phyloP scores from a whole-genome alignment of 179 eudicot genomes.

The Corrigiola litoralis region DNA sequence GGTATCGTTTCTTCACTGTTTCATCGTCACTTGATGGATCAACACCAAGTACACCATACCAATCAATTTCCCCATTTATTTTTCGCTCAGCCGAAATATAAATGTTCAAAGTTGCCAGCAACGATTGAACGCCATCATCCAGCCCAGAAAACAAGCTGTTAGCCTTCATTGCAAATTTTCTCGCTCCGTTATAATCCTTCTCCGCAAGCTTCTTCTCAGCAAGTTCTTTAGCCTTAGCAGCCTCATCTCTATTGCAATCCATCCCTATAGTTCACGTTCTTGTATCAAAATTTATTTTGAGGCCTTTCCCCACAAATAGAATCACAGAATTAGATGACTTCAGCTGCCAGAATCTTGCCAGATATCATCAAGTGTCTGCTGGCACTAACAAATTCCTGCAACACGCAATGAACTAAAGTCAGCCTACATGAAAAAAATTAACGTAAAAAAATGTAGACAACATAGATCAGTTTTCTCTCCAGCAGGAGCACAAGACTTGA shows the following conservation, averaged over 20 bases:
- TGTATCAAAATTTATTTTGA: neutral
- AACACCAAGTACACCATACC: conserved; percentile 86
- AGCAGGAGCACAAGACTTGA: neutral
- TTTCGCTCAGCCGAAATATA: conserved; percentile 74
- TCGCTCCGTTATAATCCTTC: conserved; percentile 68
- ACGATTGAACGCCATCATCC: conserved; percentile 71
- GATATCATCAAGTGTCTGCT: conserved; percentile 3
- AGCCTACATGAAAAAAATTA: neutral
- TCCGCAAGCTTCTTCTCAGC: conserved; percentile 74
- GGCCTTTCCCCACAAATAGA: neutral
- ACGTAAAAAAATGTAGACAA: neutral
- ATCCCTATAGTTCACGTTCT: conserved; percentile 24
- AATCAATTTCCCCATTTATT: conserved; percentile 75
- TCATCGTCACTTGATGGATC: conserved; percentile 69
- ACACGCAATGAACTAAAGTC: neutral
- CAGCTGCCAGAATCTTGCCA: conserved; percentile 7
- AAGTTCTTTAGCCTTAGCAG: conserved; percentile 62
- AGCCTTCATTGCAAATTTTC: conserved; percentile 75
- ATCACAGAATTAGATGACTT: conserved; percentile 5
- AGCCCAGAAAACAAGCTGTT: conserved; percentile 63
- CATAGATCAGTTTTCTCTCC: neutral
- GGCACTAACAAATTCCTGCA: neutral
- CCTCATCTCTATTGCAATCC: conserved; percentile 98
- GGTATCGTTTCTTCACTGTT: conserved; percentile 63
- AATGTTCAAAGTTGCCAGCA: conserved; percentile 62